Base-by-base conservation (phyloP, 108 stramenopile species). In the Fistulifera solaris region DNA sequence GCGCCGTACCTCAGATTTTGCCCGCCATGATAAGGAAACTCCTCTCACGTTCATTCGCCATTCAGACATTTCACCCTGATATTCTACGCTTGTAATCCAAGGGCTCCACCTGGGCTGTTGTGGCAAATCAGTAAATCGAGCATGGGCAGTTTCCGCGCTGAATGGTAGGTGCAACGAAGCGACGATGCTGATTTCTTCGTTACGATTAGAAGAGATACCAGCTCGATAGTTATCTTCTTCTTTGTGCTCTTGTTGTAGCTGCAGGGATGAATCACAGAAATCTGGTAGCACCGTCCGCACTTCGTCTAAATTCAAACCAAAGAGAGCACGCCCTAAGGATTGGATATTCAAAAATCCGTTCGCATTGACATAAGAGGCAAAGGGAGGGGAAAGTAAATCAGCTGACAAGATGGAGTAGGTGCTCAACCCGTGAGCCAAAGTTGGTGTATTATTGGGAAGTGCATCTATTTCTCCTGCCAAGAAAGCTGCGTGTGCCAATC, bases 71-170 rank as follows among this genome's bases (percentile, higher is more conserved):
- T 63, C 53, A 27, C 75, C 59, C 47, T 83, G 54, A 53, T 91
- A 91, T 7, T 72, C 76, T 21, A 91, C 89, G 40, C 83, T 83
- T 27, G 70, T 77, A n/a, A 91, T 44, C 89, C 89, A 91, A 2
- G 89, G 89, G 10, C 83, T 85, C 89, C 89, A 91, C 3, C 89
- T 71, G 12, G 89, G 72, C 66, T 78, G 78, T 52, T 91, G 89
- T 10, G 89, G 89, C 21, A 91, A 43, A 50, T 91, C 89, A 1
- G 80, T 77, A 62, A 91, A 91, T 40, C 89, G 76, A 12, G 85
- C 68, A 56, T 78, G 77, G 19, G 85, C 89, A 17, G 80, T 72
- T 18, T 71, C 71, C 19, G 83, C 89, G 19, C 80, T 80, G 56
- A 91, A 91, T 25, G 89, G 89, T 41, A 91, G 78, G 1, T 78